phyloP scores from a whole-genome alignment of 345 rosid species.

The Rhodamnia argentea region DNA sequence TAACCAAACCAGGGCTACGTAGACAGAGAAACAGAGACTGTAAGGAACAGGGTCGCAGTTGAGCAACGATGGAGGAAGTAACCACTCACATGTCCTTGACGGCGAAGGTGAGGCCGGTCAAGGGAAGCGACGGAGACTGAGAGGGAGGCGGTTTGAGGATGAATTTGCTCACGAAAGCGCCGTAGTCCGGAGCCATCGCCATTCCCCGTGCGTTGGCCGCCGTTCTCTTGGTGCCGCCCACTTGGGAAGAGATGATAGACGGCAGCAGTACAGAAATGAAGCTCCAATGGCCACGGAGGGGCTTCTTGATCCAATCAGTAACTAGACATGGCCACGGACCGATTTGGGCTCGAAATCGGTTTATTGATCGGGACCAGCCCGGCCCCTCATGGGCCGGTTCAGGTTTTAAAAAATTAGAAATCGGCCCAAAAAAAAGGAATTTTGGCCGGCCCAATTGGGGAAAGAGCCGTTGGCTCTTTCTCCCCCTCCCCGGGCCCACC shows the following conservation, averaged over 20 bases:
- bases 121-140: constrained; percentile 36
- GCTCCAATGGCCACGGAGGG: background rate
- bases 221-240: background rate
- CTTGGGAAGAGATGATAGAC: background rate
- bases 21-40: background rate
- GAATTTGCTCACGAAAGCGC: constrained; percentile 83
- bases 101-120: constrained; percentile 64
- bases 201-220: background rate
- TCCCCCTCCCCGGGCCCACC: too few relatives aligned
- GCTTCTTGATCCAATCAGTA: background rate
- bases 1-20: background rate
- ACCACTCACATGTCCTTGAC: constrained; percentile 71
- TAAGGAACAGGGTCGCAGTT: background rate
- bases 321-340: too few relatives aligned
- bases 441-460: too few relatives aligned
- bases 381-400: too few relatives aligned
- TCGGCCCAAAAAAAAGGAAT: too few relatives aligned
- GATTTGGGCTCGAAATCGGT: too few relatives aligned
- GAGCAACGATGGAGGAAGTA: background rate
- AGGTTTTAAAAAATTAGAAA: too few relatives aligned
- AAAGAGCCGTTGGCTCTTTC: too few relatives aligned
- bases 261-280: fast-evolving
- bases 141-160: constrained; percentile 37
- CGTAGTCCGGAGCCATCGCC: constrained; percentile 46
- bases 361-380: too few relatives aligned